Percentiles rank a stretch among this genome's conserved stretches.
Evolutionary conservation across 163 green algal species (phyloP).

Genomic region (Coccomyxa subellipsoidea): DNA sequence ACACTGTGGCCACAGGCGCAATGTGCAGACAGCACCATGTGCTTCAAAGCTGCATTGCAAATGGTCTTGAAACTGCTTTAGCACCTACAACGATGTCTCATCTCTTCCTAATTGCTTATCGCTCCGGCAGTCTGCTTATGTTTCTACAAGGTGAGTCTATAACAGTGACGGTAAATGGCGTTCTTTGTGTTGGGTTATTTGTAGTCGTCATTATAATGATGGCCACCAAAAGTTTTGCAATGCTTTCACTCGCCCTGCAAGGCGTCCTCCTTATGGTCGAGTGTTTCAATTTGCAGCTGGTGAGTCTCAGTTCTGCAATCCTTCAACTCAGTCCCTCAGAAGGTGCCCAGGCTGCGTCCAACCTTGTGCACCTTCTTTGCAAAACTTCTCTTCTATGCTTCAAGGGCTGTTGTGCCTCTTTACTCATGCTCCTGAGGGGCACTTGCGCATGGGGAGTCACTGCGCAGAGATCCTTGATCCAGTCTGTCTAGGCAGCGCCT

Average conservation of each 20-base stretch:
- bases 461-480: too few relatives aligned
- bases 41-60: neutral
- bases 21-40: neutral
- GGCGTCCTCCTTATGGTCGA: too few relatives aligned
- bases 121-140: neutral
- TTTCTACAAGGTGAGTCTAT: neutral
- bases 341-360: too few relatives aligned
- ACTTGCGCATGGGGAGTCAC: too few relatives aligned
- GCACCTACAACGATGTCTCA: neutral
- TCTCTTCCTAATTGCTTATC: neutral
- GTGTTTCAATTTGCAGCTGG: neutral
- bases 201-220: too few relatives aligned
- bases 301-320: neutral
- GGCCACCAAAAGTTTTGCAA: too few relatives aligned
- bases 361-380: neutral
- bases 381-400: too few relatives aligned
- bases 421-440: too few relatives aligned
- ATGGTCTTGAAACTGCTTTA: neutral
- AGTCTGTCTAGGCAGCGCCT: neutral
- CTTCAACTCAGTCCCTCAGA: neutral
- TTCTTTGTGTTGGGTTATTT: too few relatives aligned
- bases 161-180: neutral
- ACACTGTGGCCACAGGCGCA: neutral
- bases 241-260: too few relatives aligned
- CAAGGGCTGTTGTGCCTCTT: too few relatives aligned